Evolutionary conservation across 306 rosid species (phyloP).

Genomic region (Pyrus betulifolia): DNA sequence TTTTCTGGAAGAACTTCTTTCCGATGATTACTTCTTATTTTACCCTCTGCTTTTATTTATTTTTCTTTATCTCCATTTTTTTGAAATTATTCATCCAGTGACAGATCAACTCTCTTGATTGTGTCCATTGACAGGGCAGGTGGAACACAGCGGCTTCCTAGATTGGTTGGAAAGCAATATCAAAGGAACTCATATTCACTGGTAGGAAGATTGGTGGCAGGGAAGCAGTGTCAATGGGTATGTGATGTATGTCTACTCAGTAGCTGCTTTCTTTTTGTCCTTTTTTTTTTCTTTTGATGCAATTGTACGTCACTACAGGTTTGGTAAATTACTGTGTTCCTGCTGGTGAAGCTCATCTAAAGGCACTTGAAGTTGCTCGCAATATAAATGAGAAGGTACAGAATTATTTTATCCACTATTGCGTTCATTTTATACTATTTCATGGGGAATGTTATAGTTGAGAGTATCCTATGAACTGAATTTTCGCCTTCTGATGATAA

Average conservation of each 20-base stretch:
- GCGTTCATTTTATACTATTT: background rate
- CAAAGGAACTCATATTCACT: conserved; percentile 81
- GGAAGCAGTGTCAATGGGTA: conserved; percentile 81
- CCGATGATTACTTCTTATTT: background rate
- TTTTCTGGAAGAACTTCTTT: background rate
- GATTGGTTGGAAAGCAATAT: conserved; percentile 75
- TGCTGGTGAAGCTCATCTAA: conserved; percentile 64
- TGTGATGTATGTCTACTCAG: background rate
- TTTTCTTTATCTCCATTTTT: background rate
- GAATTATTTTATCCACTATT: background rate
- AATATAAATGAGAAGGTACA: conserved; percentile 72
- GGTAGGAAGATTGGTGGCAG: conserved; percentile 62
- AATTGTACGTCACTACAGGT: conserved; percentile 37
- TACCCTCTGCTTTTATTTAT: background rate
- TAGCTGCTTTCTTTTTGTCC: background rate
- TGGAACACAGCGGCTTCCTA: conserved; percentile 83
- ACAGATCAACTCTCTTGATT: conserved; percentile 17
- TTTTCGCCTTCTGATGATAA: background rate
- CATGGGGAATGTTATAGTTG: background rate
- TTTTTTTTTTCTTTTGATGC: background rate
- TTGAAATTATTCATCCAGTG: background rate
- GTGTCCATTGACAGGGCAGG: conserved; percentile 69
- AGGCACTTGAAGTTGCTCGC: conserved; percentile 75
- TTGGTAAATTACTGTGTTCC: conserved; percentile 80
- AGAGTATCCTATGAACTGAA: background rate